phyloP scores from a whole-genome alignment of 139 green algal species.

The Coelastrella sp. region DNA sequence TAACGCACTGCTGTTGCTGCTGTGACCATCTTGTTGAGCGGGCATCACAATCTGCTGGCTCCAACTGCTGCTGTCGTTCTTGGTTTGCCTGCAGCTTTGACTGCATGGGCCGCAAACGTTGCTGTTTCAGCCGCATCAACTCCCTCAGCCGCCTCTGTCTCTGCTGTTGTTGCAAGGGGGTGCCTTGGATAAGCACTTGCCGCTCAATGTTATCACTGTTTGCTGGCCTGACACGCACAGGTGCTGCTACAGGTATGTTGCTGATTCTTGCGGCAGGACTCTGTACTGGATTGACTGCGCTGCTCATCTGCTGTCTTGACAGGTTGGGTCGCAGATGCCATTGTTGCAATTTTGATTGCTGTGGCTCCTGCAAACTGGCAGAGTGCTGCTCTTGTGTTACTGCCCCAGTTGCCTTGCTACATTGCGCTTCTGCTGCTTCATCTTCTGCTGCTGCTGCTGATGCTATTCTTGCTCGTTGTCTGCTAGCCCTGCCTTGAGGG shows the following conservation, averaged over 20 bases:
- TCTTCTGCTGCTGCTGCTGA: not conserved
- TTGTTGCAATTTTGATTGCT: not conserved
- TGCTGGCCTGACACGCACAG: too few species aligned
- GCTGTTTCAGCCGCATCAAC: not conserved
- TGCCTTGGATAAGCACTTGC: too few species aligned
- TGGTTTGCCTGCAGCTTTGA: not conserved
- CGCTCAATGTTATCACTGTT: too few species aligned
- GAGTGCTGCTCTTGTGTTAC: not conserved
- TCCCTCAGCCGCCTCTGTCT: not conserved
- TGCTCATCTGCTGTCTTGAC: not conserved
- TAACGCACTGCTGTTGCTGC: not conserved
- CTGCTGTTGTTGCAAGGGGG: slow-evolving; percentile 23
- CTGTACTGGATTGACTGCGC: too few species aligned
- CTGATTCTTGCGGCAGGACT: too few species aligned
- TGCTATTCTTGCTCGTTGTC: not conserved
- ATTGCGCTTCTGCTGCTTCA: not conserved
- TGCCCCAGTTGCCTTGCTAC: too few species aligned
- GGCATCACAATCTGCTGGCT: not conserved
- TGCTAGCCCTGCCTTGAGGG: not conserved
- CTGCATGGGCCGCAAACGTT: not conserved
- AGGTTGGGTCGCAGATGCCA: not conserved
- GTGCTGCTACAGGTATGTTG: too few species aligned
- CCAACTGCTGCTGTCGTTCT: slow-evolving; percentile 12
- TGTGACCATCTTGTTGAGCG: not conserved
- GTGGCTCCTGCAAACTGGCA: not conserved